Conservation (phyloP, 2,329 filamentous ascomycete species). For the Pezicula carpinea region DNA sequence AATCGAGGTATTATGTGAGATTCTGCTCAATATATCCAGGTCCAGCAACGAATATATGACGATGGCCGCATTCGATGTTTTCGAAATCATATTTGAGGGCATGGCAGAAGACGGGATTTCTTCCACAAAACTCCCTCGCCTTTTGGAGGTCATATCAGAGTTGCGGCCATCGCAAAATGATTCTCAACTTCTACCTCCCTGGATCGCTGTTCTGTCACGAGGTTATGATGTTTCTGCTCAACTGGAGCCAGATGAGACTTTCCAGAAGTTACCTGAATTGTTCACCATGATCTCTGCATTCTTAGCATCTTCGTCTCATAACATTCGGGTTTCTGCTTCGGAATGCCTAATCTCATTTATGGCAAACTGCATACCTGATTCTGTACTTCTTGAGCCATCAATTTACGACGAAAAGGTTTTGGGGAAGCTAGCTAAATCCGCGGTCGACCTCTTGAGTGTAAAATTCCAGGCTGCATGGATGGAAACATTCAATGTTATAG, state of each 20-base stretch:
- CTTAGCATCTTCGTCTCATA: conserved; percentile 81
- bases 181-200: conserved; percentile 88
- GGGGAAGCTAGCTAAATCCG: conserved; percentile 71
- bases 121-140: conserved; percentile 80
- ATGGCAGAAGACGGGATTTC: conserved; percentile 84
- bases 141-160: conserved; percentile 89
- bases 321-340: conserved; percentile 89
- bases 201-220: conserved; percentile 92
- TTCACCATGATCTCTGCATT: conserved; percentile 79
- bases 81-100: conserved; percentile 91
- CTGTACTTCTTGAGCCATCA: conserved; percentile 81
- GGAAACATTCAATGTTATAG: conserved; percentile 87
- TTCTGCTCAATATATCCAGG: conserved; percentile 81
- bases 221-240: conserved; percentile 93
- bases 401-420: conserved; percentile 88
- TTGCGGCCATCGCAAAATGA: conserved; percentile 89
- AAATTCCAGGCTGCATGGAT: conserved; percentile 94
- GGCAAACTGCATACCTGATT: conserved; percentile 80
- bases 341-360: conserved; percentile 94
- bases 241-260: conserved; percentile 84
- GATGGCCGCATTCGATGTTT: conserved; percentile 94
- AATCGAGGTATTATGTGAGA: conserved; percentile 86
- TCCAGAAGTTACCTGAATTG: conserved; percentile 80
- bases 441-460: conserved; percentile 73
- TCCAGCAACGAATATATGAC: conserved; percentile 94